Conservation (phyloP, 495 filamentous ascomycete species). For the Penicillium verhagenii region DNA sequence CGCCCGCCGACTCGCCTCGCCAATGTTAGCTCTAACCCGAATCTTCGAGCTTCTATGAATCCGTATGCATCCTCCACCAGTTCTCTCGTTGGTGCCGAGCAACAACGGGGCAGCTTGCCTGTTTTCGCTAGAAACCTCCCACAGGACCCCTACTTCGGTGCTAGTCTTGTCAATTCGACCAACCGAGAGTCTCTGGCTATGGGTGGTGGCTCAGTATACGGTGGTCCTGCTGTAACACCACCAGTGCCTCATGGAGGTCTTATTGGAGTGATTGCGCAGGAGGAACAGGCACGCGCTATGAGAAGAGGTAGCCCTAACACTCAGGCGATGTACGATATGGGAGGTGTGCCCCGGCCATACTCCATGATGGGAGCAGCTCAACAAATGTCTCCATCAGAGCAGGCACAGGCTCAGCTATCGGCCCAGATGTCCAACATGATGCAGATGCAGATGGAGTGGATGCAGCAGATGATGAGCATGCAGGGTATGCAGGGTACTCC, state of each 20-base stretch:
- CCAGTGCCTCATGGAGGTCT: slow-evolving; percentile 64
- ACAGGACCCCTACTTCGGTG: slow-evolving; percentile 84
- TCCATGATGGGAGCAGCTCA: slow-evolving; percentile 36
- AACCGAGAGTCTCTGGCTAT: slow-evolving; percentile 77
- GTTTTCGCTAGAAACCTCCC: slow-evolving; percentile 86
- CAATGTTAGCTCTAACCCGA: slow-evolving; percentile 59
- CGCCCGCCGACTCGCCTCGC: slow-evolving; percentile 72
- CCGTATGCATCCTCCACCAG: slow-evolving; percentile 39
- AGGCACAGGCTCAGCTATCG: slow-evolving; percentile 77
- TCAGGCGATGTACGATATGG: slow-evolving; percentile 46
- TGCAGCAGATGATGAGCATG: slow-evolving; percentile 78
- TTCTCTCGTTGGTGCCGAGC: slow-evolving; percentile 42
- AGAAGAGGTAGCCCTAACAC: slow-evolving; percentile 75
- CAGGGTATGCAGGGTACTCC: slow-evolving; percentile 38
- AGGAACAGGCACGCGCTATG: slow-evolving; percentile 76
- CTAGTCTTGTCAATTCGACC: slow-evolving; percentile 70
- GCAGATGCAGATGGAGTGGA: slow-evolving; percentile 90
- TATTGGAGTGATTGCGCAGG: slow-evolving; percentile 85
- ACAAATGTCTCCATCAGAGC: slow-evolving; percentile 57
- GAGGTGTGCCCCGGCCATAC: slow-evolving; percentile 44
- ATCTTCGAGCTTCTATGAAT: slow-evolving; percentile 43
- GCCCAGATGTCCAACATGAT: slow-evolving; percentile 89
- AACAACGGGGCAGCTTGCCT: slow-evolving; percentile 57
- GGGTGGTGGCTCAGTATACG: slow-evolving; percentile 58
- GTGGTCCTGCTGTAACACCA: slow-evolving; percentile 37